Evolutionary conservation across 2,329 filamentous ascomycete species (phyloP), one percentile per base, ranked within the genome.

Genomic region (Xylariomycetidae sp.): DNA sequence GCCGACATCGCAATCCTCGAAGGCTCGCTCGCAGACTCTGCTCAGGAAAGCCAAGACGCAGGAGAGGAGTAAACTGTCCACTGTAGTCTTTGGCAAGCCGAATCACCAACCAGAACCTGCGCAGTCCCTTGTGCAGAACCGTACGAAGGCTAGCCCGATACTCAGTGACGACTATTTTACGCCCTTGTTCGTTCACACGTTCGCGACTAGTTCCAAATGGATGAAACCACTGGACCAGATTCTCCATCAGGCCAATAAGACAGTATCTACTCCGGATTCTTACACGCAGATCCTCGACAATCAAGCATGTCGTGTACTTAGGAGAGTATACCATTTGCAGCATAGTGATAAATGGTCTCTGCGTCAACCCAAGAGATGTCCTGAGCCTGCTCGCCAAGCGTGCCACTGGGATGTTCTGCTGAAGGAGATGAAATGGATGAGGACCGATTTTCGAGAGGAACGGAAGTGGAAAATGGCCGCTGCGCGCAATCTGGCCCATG

Each of bases 401-500:
- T 80, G 82, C 2, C 90, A 96, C 47, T 85, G 82, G 75, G 92
- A 98, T 60, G 73, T 90, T 32, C 59, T 96, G 35, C 65, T 98
- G 19, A 76, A 88, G 47, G 89, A 98, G 64, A 86, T 90, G 75
- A 94, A 89, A 58, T 96, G 90, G 90, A 93, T 98, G 86, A 78
- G 89, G 31, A 95, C 88, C 2, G 92, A 98, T 59, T 96, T 95
- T 52, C 76, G 84, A 32, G 86, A 95, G 59, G 92, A 96, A 58
- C 71, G 87, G 25, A 95, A 94, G 56, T 95, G 89, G 88, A 96
- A 95, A 62, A 79, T 78, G 53, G 76, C 83, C 3, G 74, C 82
- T 22, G 89, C 89, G 5, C 82, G 81, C 38, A 87, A 81, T 37
- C 68, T 95, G 39, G 92, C 88, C 1, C 69, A 80, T 49, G 85